phyloP scores from a whole-genome alignment of 768 basidiomycete genomes.

The Suillus spraguei region DNA sequence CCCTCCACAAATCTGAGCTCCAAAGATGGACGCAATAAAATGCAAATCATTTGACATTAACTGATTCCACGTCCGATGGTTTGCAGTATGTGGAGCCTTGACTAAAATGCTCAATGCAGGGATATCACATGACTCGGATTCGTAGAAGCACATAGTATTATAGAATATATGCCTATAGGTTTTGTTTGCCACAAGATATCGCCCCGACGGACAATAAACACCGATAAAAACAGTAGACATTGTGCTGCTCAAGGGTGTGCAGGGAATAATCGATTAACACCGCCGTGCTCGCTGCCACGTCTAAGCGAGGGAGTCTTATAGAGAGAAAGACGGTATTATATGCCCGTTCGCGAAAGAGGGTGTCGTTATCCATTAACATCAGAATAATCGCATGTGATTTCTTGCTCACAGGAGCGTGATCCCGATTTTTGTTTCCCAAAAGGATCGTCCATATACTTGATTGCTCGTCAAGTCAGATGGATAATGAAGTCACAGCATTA shows the following conservation, averaged over 20 bases:
- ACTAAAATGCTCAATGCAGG: background rate
- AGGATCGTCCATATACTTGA: background rate
- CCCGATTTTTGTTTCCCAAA: background rate
- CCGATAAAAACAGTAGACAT: background rate
- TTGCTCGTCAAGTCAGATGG: background rate
- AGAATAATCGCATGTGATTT: background rate
- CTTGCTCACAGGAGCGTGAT: background rate
- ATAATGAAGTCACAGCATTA: background rate
- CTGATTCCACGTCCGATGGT: background rate
- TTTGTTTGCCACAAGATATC: too few relatives aligned
- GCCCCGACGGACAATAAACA: too few relatives aligned
- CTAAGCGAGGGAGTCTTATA: background rate
- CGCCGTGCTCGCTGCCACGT: background rate
- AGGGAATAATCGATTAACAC: background rate
- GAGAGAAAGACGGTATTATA: background rate
- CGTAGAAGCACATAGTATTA: too few relatives aligned
- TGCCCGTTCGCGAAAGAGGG: background rate
- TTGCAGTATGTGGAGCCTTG: background rate
- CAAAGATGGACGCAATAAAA: background rate
- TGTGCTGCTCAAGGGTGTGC: background rate
- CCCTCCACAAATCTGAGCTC: background rate
- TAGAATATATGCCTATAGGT: too few relatives aligned
- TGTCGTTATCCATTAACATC: background rate
- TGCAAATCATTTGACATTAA: background rate
- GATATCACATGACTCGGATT: too few relatives aligned